These are phyloP conservation scores for Aleurites moluccanus DNA, from an alignment of 441 rosid species.

Conservation along the genomic window DNA sequence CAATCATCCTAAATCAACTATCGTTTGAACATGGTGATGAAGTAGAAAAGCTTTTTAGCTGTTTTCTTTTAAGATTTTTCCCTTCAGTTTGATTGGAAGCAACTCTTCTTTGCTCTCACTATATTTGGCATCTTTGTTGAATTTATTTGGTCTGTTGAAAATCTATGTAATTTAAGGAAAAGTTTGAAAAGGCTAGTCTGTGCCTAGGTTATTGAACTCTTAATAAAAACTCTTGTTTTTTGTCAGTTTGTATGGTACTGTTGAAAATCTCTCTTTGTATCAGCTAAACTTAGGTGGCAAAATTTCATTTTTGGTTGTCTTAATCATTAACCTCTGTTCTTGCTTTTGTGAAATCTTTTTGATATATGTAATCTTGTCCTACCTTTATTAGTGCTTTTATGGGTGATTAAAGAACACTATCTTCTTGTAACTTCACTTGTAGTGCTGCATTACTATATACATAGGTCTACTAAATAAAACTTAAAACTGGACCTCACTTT, in stretches of 20 bases:
- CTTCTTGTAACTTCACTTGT: neutral
- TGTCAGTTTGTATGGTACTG: neutral
- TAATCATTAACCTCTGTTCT: neutral
- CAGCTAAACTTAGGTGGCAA: neutral
- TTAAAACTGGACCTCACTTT: neutral
- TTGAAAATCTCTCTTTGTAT: neutral
- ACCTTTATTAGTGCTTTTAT: neutral
- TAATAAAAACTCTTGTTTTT: neutral
- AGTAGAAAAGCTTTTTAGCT: too few relatives aligned
- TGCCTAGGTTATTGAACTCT: neutral
- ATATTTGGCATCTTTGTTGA: neutral
- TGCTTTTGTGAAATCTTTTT: neutral
- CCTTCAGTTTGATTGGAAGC: neutral
- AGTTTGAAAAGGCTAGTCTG: neutral
- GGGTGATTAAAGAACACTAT: neutral
- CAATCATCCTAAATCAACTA: neutral
- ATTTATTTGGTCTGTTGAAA: neutral
- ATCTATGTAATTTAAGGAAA: neutral
- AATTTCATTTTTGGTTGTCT: neutral
- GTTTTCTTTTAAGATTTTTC: neutral
- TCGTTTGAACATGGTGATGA: neutral
- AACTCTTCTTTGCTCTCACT: too few relatives aligned
- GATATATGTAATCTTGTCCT: neutral
- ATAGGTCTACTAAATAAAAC: neutral
- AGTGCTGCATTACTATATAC: neutral